Base-by-base conservation (phyloP, 2,329 filamentous ascomycete species). In the Raffaelea ambrosiae region DNA sequence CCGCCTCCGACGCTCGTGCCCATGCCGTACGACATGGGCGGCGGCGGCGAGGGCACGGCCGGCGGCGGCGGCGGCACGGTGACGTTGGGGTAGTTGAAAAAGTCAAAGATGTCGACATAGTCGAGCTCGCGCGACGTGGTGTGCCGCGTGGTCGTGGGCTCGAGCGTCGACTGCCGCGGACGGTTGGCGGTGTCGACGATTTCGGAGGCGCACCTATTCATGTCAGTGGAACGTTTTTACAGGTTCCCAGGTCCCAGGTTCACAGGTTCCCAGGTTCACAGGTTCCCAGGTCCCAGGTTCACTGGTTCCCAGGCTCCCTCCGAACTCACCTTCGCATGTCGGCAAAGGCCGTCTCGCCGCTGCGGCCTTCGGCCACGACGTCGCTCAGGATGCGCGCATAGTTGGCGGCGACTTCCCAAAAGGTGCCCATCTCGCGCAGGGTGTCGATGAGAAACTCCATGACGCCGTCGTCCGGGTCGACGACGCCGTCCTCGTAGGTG, bases 61-160 rank as follows among this genome's bases (percentile, higher is more conserved):
- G 26, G 7, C 26, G 26, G 7, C 26, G 26, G 26, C 26, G 26
- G 13, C 26, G 13, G 26, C 35, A 33, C 16, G 0, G 77, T 74
- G n/a, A 95, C 68, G 20, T 88, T 72, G 1, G 89, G 90, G 49
- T 94, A 82, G 60, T 95, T 95, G 72, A 95, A 95, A 61, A 94
- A 95, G 57, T 91, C 87, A 61, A 95, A 95, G 0, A 95, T 86
- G 57, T 95, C 88, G 4, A 95, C 71, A 60, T 94, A 94, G 61
- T 95, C 89, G 4, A 95, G 70, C 59, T 95, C 88, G 55, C 91
- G 87, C 1, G 84, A 77, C 5, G 81, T 84, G 1, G 87, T 85
- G 29, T 82, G 84, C 53, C 79, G 76, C 1, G 77, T 76, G 2
- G 81, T 79, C 1, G 81, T 83, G 20, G 66, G 55, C 72, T 78